Evolutionary conservation across 768 basidiomycete genomes (phyloP).

Genomic region (Boletus rex-veris): DNA sequence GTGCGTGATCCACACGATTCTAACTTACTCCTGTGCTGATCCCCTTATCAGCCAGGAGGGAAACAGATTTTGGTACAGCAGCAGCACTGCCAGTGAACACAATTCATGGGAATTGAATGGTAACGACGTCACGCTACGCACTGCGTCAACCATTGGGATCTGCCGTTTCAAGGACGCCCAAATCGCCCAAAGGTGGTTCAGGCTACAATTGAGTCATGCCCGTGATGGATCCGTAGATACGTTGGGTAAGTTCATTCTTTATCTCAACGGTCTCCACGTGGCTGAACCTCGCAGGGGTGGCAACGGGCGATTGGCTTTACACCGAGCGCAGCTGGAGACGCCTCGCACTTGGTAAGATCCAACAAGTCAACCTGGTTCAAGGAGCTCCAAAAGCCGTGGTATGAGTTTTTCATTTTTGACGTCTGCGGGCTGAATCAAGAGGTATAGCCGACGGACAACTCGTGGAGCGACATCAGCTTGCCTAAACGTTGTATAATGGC

Average conservation of each 20-base stretch:
- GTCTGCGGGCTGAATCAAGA: background rate
- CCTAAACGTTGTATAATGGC: background rate
- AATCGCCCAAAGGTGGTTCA: constrained; percentile 5
- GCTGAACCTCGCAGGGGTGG: background rate
- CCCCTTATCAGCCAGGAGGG: background rate
- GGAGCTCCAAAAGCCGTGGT: background rate
- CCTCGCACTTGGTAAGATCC: background rate
- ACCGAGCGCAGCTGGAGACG: constrained; percentile 5
- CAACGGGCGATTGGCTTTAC: background rate
- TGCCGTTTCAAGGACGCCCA: background rate
- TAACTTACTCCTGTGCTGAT: background rate
- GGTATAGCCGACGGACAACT: background rate
- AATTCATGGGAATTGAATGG: constrained; percentile 2
- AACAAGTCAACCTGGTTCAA: background rate
- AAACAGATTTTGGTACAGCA: background rate
- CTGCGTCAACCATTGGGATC: background rate
- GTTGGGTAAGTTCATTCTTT: background rate
- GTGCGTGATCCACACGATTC: background rate
- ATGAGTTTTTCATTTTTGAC: background rate
- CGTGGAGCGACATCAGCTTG: background rate
- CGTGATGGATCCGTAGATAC: background rate
- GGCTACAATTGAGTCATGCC: background rate
- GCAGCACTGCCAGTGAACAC: background rate
- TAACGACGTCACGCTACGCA: background rate
- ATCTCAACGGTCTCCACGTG: too few relatives aligned